Evolutionary conservation across 176 grass and related monocot species (phyloP).

Genomic region (Avena insularis): DNA sequence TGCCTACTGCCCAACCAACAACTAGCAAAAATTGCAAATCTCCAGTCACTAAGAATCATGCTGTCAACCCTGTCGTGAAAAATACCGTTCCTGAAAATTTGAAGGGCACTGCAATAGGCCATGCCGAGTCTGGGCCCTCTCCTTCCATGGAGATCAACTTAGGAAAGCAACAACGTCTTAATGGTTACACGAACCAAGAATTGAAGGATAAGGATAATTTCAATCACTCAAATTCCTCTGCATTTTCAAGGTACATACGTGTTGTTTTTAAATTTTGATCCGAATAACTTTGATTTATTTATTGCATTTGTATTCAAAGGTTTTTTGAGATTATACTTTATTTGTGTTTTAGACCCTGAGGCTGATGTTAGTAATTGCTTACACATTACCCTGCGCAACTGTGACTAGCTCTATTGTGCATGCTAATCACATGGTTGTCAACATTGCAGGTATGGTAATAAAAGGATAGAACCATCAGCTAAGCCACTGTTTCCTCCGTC

Average conservation of each 20-base stretch:
- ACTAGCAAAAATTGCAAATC: slow-evolving; percentile 44
- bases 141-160: slow-evolving; percentile 43
- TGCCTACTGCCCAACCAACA: slow-evolving; percentile 50
- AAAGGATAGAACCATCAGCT: slow-evolving; percentile 55
- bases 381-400: slow-evolving; percentile 27
- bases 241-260: slow-evolving; percentile 74
- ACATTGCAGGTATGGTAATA: slow-evolving; percentile 79
- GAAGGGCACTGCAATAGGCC: slow-evolving; percentile 44
- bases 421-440: slow-evolving; percentile 33
- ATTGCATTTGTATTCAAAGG: neutral
- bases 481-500: slow-evolving; percentile 49
- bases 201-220: slow-evolving; percentile 69
- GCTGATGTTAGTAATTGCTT: slow-evolving; percentile 17
- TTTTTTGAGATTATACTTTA: slow-evolving; percentile 27
- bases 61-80: slow-evolving; percentile 27
- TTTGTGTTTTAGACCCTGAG: slow-evolving; percentile 18
- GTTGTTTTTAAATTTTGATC: slow-evolving; percentile 22
- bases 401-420: slow-evolving; percentile 32
- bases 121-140: slow-evolving; percentile 53
- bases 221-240: slow-evolving; percentile 91
- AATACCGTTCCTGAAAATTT: slow-evolving; percentile 50
- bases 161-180: slow-evolving; percentile 40
- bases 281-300: slow-evolving; percentile 28
- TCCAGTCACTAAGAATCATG: slow-evolving; percentile 48
- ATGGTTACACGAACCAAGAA: slow-evolving; percentile 49